phyloP scores from a whole-genome alignment of 73 alveolate genomes.

The Diophrys sp. region DNA sequence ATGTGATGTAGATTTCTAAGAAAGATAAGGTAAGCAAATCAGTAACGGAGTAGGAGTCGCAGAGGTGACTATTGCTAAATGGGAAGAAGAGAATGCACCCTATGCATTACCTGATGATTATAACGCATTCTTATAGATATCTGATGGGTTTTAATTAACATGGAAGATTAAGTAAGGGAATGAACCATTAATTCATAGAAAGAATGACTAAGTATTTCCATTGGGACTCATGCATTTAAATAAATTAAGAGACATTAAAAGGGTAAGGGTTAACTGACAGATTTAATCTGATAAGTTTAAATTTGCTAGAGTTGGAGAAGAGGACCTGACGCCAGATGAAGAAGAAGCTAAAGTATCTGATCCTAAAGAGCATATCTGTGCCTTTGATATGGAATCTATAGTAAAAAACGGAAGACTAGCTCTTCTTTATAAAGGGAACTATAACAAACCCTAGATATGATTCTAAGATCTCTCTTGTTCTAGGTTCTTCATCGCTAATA shows the following conservation, averaged over 20 bases:
- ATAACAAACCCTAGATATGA: conserved; percentile 65
- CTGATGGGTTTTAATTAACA: conserved; percentile 70
- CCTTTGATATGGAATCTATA: conserved; percentile 65
- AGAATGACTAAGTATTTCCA: conserved; percentile 56
- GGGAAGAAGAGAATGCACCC: conserved; percentile 83
- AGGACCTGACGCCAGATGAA: conserved; percentile 39
- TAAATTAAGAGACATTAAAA: conserved; percentile 64
- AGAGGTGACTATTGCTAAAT: conserved; percentile 46
- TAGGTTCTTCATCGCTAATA: conserved; percentile 77
- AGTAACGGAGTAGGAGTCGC: conserved; percentile 46
- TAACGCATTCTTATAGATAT: conserved; percentile 70
- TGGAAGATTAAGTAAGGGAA: conserved; percentile 60
- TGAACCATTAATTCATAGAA: conserved; percentile 3
- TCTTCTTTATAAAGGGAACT: conserved; percentile 47
- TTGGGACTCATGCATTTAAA: conserved; percentile 77
- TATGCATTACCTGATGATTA: conserved; percentile 71
- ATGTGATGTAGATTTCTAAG: conserved; percentile 69
- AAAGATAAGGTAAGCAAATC: conserved; percentile 42
- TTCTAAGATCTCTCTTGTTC: conserved; percentile 71
- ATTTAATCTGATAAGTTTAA: conserved; percentile 18
- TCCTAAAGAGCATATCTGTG: conserved; percentile 46
- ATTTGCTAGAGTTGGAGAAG: conserved; percentile 63
- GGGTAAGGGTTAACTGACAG: conserved; percentile 9
- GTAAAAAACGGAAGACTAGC: conserved; percentile 73
- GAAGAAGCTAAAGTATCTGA: neutral